These are phyloP conservation scores for Cucumis melo DNA, from an alignment of 306 rosid species.

Conservation along the genomic window DNA sequence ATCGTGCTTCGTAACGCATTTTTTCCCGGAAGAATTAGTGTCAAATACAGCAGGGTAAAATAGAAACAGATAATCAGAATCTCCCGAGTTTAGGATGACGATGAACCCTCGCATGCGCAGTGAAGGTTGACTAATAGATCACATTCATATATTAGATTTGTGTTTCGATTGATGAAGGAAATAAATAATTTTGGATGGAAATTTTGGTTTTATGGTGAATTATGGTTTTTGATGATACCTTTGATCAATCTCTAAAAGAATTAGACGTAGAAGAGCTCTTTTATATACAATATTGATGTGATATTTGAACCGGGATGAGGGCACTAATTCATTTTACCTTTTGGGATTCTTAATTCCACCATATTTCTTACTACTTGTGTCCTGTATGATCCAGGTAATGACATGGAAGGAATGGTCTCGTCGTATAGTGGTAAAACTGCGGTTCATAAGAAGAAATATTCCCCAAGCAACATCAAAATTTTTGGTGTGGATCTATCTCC, in stretches of 20 bases:
- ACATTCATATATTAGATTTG: background rate
- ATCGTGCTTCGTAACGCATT: background rate
- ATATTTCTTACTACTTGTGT: background rate
- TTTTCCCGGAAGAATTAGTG: background rate
- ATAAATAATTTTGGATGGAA: background rate
- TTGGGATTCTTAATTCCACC: background rate
- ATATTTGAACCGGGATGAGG: background rate
- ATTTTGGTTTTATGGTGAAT: background rate
- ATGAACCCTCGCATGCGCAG: background rate
- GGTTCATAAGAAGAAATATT: constrained; percentile 30
- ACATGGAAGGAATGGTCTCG: constrained; percentile 28
- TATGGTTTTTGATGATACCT: background rate
- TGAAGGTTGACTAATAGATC: background rate
- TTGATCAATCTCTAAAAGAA: background rate
- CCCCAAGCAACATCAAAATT: constrained; percentile 23
- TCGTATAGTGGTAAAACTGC: constrained; percentile 22
- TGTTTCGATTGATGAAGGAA: background rate
- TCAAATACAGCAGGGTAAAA: background rate
- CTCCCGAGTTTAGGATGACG: background rate
- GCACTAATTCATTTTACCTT: background rate
- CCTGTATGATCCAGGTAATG: constrained; percentile 33
- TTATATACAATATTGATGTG: background rate
- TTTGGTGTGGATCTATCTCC: constrained; percentile 82
- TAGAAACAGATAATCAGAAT: background rate
- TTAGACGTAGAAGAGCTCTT: background rate